phyloP scores from a whole-genome alignment of 768 basidiomycete genomes.

The Dioszegia hungarica region DNA sequence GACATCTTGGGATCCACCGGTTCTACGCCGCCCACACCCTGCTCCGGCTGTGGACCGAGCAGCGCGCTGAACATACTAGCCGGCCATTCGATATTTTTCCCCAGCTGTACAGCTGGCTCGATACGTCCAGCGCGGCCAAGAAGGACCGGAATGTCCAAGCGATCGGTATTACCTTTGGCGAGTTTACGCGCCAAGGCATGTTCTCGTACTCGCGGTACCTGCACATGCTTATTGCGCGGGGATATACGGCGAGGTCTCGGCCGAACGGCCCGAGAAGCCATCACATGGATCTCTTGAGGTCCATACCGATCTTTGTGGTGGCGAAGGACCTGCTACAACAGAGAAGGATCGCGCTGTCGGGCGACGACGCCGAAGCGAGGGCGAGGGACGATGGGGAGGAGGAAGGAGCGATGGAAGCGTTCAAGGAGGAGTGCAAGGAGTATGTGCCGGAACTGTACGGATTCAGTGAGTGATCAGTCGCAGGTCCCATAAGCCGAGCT shows the following conservation, averaged over 20 bases:
- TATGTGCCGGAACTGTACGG: slow-evolving; percentile 42
- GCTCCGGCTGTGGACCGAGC: slow-evolving; percentile 33
- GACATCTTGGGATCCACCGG: slow-evolving; percentile 37
- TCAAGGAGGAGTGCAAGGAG: slow-evolving; percentile 34
- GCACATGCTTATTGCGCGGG: slow-evolving; percentile 36
- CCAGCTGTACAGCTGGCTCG: slow-evolving; percentile 41
- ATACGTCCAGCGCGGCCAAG: slow-evolving; percentile 25
- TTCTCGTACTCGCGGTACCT: slow-evolving; percentile 44
- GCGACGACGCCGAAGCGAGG: slow-evolving; percentile 22
- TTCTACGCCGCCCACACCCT: slow-evolving; percentile 39
- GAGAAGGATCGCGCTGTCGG: slow-evolving; percentile 31
- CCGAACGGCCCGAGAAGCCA: slow-evolving; percentile 14
- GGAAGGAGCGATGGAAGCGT: slow-evolving; percentile 9
- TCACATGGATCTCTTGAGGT: slow-evolving; percentile 30
- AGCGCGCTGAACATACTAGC: slow-evolving; percentile 20
- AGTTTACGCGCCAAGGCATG: slow-evolving; percentile 35
- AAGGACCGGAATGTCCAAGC: slow-evolving; percentile 32
- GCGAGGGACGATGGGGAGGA: slow-evolving; percentile 23
- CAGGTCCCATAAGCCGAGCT: not conserved
- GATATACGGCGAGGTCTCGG: slow-evolving; percentile 25
- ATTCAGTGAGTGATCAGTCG: slow-evolving; percentile 10
- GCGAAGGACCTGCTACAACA: slow-evolving; percentile 37
- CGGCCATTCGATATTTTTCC: slow-evolving; percentile 31
- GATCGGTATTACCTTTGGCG: slow-evolving; percentile 41
- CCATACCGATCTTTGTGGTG: slow-evolving; percentile 39